Evolutionary conservation across 2,329 filamentous ascomycete genomes (phyloP).

Genomic region (Pyrenophora graminea): DNA sequence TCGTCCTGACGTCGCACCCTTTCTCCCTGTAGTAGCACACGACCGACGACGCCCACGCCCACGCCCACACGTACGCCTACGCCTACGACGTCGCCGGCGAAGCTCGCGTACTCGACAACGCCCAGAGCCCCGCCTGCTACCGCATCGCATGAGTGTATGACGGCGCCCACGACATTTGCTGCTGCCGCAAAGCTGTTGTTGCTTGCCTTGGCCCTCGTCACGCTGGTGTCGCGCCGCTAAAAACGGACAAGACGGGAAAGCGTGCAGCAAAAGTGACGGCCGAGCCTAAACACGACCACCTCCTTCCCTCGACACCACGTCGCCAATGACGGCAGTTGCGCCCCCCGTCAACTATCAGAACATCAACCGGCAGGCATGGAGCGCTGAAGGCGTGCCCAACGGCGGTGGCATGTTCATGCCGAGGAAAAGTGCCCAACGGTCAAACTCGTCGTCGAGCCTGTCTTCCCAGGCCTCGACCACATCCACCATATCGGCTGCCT

Average conservation of each 20-base stretch:
- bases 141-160: conserved; percentile 38
- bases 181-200: conserved; percentile 17
- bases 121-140: conserved; percentile 14
- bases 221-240: conserved; percentile 37
- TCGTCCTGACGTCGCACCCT: conserved; percentile 38
- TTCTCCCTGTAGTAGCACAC: conserved; percentile 42
- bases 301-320: conserved; percentile 26
- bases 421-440: conserved; percentile 80
- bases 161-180: conserved; percentile 17
- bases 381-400: conserved; percentile 62
- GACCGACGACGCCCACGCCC: conserved; percentile 28
- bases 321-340: conserved; percentile 68
- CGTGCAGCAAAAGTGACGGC: conserved; percentile 32
- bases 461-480: conserved; percentile 65
- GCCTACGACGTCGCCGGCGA: not conserved
- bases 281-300: conserved; percentile 22
- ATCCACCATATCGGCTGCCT: conserved; percentile 62
- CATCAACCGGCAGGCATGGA: conserved; percentile 65
- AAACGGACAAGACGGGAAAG: conserved; percentile 31
- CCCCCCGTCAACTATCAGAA: conserved; percentile 67
- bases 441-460: conserved; percentile 88
- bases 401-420: conserved; percentile 80
- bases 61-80: not conserved
- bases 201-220: conserved; percentile 28
- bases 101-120: conserved; percentile 2